Evolutionary conservation across 148 eudicot species (phyloP).

Genomic region (Hydrangea macrophylla): DNA sequence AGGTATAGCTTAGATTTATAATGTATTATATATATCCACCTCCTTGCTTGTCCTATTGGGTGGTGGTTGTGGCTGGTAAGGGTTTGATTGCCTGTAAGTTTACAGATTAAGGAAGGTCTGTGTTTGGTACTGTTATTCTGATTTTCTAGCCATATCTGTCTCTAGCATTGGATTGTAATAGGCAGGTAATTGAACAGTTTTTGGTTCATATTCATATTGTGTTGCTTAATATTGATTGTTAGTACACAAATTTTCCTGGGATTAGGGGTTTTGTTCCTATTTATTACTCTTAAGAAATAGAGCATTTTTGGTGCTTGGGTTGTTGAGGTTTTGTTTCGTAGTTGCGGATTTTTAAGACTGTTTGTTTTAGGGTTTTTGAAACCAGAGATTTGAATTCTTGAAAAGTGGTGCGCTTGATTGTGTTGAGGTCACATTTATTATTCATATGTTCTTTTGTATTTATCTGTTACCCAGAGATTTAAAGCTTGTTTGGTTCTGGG

Average conservation of each 20-base stretch:
- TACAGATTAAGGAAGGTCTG: not conserved
- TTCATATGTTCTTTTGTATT: not conserved
- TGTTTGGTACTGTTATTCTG: slow-evolving; percentile 12
- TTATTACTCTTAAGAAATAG: not conserved
- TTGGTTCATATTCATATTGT: not conserved
- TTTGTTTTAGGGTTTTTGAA: not conserved
- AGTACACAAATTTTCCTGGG: not conserved
- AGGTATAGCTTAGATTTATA: slow-evolving; percentile 23
- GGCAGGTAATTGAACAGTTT: not conserved
- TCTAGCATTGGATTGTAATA: not conserved
- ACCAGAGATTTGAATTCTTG: not conserved
- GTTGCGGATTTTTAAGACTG: not conserved
- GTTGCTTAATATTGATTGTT: not conserved
- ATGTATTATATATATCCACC: not conserved
- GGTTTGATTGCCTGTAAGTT: slow-evolving; percentile 10
- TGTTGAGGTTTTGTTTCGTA: not conserved
- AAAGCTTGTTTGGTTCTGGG: slow-evolving; percentile 7
- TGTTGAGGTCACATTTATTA: not conserved
- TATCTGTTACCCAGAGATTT: not conserved
- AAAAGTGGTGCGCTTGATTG: not conserved
- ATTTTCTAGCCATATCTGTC: not conserved
- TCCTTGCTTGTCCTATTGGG: slow-evolving; percentile 12
- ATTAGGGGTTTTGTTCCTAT: slow-evolving; percentile 10
- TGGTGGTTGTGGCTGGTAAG: slow-evolving; percentile 6
- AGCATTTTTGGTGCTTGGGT: slow-evolving; percentile 4